These are phyloP conservation scores for Microdochium trichocladiopsis DNA, from an alignment of 2,329 filamentous ascomycete species.

Conservation along the genomic window DNA sequence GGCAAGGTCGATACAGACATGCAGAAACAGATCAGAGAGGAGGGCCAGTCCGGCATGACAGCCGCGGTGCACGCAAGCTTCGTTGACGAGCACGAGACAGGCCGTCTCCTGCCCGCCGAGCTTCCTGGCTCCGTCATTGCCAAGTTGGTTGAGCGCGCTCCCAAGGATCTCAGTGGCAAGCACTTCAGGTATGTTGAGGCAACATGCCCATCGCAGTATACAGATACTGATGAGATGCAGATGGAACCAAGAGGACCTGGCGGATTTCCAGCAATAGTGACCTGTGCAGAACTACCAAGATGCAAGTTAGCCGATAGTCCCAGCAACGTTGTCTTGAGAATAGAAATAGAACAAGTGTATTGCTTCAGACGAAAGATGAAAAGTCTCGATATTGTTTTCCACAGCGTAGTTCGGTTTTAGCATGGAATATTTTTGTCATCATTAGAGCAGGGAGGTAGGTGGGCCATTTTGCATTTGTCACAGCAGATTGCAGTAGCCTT, in stretches of 20 bases:
- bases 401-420: slow-evolving; percentile 67
- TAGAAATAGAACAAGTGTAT: slow-evolving; percentile 19
- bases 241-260: slow-evolving; percentile 47
- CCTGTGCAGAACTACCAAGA: slow-evolving; percentile 3
- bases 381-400: slow-evolving; percentile 61
- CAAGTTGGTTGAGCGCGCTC: slow-evolving; percentile 60
- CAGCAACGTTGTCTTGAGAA: slow-evolving; percentile 5
- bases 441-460: slow-evolving; percentile 27
- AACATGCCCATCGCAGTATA: slow-evolving; percentile 2
- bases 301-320: slow-evolving; percentile 4
- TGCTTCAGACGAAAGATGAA: slow-evolving; percentile 79
- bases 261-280: slow-evolving; percentile 36
- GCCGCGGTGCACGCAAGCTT: slow-evolving; percentile 60
- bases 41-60: slow-evolving; percentile 41
- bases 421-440: slow-evolving; percentile 72
- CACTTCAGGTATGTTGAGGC: slow-evolving; percentile 55
- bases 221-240: slow-evolving; percentile 25
- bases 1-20: slow-evolving; percentile 85
- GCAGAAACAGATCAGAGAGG: slow-evolving; percentile 74
- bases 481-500: slow-evolving; percentile 11
- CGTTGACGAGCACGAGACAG: slow-evolving; percentile 58
- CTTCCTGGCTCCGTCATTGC: slow-evolving; percentile 84
- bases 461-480: slow-evolving; percentile 6
- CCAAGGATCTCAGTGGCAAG: slow-evolving; percentile 64
- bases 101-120: slow-evolving; percentile 71